Base-by-base conservation (phyloP, 1,139 yeast genomes). In the Yarrowia galli region DNA sequence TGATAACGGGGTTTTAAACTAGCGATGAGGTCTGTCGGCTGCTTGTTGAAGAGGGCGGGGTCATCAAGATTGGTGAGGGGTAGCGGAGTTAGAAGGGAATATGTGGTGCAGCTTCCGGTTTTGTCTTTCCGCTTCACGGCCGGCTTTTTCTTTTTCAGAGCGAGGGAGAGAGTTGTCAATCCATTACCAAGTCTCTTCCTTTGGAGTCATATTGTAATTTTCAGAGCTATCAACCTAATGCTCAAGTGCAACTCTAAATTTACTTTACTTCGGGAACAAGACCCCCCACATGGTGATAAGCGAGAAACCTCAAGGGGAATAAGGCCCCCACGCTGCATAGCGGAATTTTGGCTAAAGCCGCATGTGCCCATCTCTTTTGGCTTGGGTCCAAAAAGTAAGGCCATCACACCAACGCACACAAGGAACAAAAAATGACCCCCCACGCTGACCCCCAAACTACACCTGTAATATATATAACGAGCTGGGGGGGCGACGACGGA, bases 211-310 rank as follows among this genome's bases (percentile, higher is more conserved):
- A 20, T 51, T 35, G 12, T 7, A n/a, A 53, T 22, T 23, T 35
- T 35, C n/a, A 9, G 13, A 18, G 2, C 56, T 35, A 32, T 32
- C 16, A 51, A 36, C 43, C 58, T 51, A 13, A 15, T 22, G 28
- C 25, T 9, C 12, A 3, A 42, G 28, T 4, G 13, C 16, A 51
- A 51, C 58, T 28, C 35, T 35, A 35, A 13, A 3, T 36, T 9
- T 15, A 10, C 16, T 36, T 36, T 36, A 9, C 35, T 28, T 28
- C 32, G 32, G 32, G 32, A 28, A 28, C 20, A 23, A 16, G 32
- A 8, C 12, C 60, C 60, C 60, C 60, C 60, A 53, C 60, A 43
- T 16, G 6, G 22, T 36, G 60, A 53, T 53, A 36, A 53, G 60
- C 60, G 43, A 53, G 45, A 22, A 22, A n/a, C 15, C 15, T 22